Evolutionary conservation across 306 rosid genomes (phyloP).

Genomic region (Lithocarpus polystachyus): DNA sequence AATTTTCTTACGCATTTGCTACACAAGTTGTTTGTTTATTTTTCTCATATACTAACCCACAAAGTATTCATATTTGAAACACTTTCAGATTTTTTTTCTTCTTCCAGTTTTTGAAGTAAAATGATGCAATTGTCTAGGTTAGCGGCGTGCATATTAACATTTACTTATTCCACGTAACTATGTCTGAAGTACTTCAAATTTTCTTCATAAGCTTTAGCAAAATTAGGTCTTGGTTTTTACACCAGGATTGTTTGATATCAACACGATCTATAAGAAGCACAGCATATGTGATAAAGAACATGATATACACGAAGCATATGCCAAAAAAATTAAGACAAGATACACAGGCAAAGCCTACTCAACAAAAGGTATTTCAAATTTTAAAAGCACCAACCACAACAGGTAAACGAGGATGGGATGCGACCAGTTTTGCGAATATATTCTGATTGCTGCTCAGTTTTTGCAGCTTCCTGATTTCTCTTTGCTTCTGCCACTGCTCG

Average conservation of each 20-base stretch:
- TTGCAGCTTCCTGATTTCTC: constrained; percentile 66
- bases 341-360: background rate
- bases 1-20: too few species aligned
- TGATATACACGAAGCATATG: background rate
- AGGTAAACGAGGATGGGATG: constrained; percentile 63
- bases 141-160: background rate
- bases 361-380: background rate
- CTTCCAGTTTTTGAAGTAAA: too few species aligned
- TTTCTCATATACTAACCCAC: too few species aligned
- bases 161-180: background rate
- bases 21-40: too few species aligned
- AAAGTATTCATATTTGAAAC: too few species aligned
- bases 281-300: background rate
- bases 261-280: background rate
- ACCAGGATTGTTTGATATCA: constrained; percentile 3
- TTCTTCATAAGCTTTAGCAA: background rate
- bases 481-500: constrained; percentile 77
- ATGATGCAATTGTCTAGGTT: background rate
- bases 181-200: background rate
- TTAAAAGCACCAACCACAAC: constrained; percentile 72
- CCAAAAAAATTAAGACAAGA: background rate
- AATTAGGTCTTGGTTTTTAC: background rate
- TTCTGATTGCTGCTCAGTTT: constrained; percentile 75
- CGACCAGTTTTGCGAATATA: constrained; percentile 79
- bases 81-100: too few species aligned